These are phyloP conservation scores for Acanthamoeba lugdunensis DNA, from an alignment of 208 protist species.

Conservation along the genomic window DNA sequence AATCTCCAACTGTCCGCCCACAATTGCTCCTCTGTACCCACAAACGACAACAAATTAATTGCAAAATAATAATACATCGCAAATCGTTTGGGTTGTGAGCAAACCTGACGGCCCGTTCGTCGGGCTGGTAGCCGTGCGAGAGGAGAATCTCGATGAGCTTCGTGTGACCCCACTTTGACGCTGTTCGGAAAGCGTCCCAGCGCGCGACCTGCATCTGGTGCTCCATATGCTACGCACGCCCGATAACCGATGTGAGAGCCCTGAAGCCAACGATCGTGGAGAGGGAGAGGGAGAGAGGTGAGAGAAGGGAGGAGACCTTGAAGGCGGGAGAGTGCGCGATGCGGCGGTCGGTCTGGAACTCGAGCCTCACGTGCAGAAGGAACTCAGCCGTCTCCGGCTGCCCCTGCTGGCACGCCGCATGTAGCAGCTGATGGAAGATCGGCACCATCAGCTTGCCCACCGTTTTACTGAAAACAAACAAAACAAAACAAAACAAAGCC, in stretches of 20 bases:
- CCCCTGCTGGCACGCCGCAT: conserved; percentile 25
- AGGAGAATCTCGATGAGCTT: conserved; percentile 26
- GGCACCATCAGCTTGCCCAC: conserved; percentile 25
- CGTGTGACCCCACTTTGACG: conserved; percentile 31
- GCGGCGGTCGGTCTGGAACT: conserved; percentile 1
- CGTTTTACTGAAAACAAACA: background rate
- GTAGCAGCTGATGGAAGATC: conserved; percentile 33
- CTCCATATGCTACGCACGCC: conserved; percentile 1
- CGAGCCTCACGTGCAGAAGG: background rate
- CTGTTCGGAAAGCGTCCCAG: conserved; percentile 30
- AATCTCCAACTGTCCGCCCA: conserved; percentile 8
- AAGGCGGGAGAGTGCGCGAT: background rate
- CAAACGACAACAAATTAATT: no score
- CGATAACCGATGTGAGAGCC: background rate
- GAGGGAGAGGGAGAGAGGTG: background rate
- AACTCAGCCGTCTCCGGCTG: conserved; percentile 19
- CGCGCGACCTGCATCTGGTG: conserved; percentile 10
- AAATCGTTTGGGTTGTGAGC: background rate
- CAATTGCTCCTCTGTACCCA: background rate
- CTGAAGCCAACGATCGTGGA: background rate
- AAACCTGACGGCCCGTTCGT: conserved; percentile 4
- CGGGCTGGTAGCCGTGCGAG: conserved; percentile 36
- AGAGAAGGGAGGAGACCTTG: background rate
- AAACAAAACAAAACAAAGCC: no score
- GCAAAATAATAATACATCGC: no score